These are phyloP conservation scores for Candida glucosophila DNA, from an alignment of 1,139 yeast species.

Conservation along the genomic window DNA sequence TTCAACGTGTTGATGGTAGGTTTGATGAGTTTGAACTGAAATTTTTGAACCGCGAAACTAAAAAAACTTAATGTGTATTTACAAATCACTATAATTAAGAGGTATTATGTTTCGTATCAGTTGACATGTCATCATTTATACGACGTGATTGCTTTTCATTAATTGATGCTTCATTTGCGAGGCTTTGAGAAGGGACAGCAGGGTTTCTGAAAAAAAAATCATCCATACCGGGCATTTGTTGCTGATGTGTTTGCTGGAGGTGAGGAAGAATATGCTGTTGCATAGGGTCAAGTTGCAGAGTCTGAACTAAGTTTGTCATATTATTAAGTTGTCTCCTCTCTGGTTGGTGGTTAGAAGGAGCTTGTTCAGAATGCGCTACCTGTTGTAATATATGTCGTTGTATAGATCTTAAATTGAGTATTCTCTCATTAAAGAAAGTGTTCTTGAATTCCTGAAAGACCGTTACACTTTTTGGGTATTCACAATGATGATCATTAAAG, in stretches of 20 bases:
- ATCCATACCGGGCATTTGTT: slow-evolving; percentile 21
- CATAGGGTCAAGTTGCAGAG: slow-evolving; percentile 8
- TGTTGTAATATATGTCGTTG: slow-evolving; percentile 15
- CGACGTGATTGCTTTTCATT: too few relatives aligned
- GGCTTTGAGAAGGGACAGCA: slow-evolving; percentile 5
- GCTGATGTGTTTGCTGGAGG: slow-evolving; percentile 6
- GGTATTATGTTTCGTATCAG: too few relatives aligned
- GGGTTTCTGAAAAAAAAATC: slow-evolving; percentile 22
- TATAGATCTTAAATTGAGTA: slow-evolving; percentile 25
- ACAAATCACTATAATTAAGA: too few relatives aligned
- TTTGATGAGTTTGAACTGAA: too few relatives aligned
- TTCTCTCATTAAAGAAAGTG: slow-evolving; percentile 42
- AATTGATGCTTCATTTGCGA: too few relatives aligned
- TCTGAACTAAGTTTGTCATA: too few relatives aligned
- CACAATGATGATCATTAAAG: slow-evolving; percentile 35
- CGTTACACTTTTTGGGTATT: slow-evolving; percentile 41
- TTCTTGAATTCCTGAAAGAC: slow-evolving; percentile 43
- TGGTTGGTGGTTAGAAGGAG: slow-evolving; percentile 10
- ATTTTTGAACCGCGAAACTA: too few relatives aligned
- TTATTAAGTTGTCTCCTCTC: too few relatives aligned
- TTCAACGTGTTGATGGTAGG: too few relatives aligned
- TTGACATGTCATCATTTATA: too few relatives aligned
- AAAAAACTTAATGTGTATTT: too few relatives aligned
- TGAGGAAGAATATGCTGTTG: too few relatives aligned
- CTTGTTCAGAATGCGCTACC: slow-evolving; percentile 8